phyloP scores from a whole-genome alignment of 495 filamentous ascomycete species.

The Aspergillus panamensis region DNA sequence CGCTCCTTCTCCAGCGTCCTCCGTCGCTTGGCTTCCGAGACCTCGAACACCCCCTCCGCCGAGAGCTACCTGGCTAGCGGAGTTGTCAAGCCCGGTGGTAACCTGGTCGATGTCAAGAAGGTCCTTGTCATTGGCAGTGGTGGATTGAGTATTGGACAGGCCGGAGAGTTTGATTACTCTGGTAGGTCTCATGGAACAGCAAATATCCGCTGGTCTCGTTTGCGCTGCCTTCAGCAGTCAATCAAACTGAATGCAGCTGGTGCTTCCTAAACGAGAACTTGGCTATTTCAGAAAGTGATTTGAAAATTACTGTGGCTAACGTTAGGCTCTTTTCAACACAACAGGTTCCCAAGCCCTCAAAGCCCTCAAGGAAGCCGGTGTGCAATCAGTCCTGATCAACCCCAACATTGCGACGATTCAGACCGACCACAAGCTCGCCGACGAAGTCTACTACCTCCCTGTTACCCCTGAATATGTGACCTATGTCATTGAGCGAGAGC shows the following conservation, averaged over 20 bases:
- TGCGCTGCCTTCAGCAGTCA: background rate
- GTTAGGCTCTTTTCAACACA: background rate
- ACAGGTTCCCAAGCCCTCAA: slow-evolving; percentile 94
- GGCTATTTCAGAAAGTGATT: background rate
- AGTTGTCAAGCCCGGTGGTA: slow-evolving; percentile 64
- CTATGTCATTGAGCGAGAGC: slow-evolving; percentile 90
- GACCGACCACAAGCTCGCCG: slow-evolving; percentile 93
- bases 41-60: slow-evolving; percentile 71
- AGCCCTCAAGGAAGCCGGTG: slow-evolving; percentile 91
- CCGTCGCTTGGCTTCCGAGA: slow-evolving; percentile 36
- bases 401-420: slow-evolving; percentile 99
- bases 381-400: slow-evolving; percentile 93
- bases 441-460: slow-evolving; percentile 97
- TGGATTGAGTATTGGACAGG: slow-evolving; percentile 93
- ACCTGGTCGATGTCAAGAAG: slow-evolving; percentile 91
- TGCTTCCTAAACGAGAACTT: background rate
- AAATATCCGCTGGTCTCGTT: background rate
- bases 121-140: slow-evolving; percentile 90
- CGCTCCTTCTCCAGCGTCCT: slow-evolving; percentile 45
- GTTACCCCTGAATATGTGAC: slow-evolving; percentile 97
- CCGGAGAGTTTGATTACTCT: slow-evolving; percentile 98
- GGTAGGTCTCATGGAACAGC: slow-evolving; percentile 47
- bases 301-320: slow-evolving; percentile 14
- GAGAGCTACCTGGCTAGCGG: slow-evolving; percentile 87
- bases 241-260: background rate